phyloP scores from a whole-genome alignment of 306 rosid species.

The Inga oerstediana region DNA sequence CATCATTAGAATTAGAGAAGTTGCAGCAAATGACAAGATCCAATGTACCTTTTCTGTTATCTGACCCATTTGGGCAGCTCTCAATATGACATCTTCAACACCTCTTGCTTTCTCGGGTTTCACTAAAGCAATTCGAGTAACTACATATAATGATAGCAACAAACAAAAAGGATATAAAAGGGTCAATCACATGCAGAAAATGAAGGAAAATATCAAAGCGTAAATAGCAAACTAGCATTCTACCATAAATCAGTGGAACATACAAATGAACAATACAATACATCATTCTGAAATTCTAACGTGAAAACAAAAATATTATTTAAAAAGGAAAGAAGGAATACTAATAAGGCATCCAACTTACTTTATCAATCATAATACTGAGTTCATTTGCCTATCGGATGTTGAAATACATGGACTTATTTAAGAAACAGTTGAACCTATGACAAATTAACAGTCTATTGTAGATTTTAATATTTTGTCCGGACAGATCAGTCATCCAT shows the following conservation, averaged over 20 bases:
- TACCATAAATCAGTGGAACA: not conserved
- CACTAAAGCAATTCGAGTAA: constrained; percentile 96
- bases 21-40: constrained; percentile 23
- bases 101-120: constrained; percentile 98
- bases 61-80: constrained; percentile 94
- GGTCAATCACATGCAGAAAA: not conserved
- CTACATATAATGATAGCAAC: constrained; percentile 32
- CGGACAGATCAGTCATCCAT: not conserved
- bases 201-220: not conserved
- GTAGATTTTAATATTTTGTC: not conserved
- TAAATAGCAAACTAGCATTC: not conserved
- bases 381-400: not conserved
- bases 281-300: not conserved
- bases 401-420: not conserved
- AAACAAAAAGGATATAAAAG: constrained; percentile 6
- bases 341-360: not conserved
- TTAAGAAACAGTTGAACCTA: not conserved
- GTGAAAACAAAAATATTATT: too few species aligned
- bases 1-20: constrained; percentile 10
- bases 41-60: constrained; percentile 74
- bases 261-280: not conserved
- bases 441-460: not conserved
- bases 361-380: not conserved
- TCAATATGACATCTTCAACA: constrained; percentile 92
- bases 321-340: too few species aligned